Evolutionary conservation across 768 basidiomycete genomes (phyloP).

Genomic region (Termitomyces eurrhizus): DNA sequence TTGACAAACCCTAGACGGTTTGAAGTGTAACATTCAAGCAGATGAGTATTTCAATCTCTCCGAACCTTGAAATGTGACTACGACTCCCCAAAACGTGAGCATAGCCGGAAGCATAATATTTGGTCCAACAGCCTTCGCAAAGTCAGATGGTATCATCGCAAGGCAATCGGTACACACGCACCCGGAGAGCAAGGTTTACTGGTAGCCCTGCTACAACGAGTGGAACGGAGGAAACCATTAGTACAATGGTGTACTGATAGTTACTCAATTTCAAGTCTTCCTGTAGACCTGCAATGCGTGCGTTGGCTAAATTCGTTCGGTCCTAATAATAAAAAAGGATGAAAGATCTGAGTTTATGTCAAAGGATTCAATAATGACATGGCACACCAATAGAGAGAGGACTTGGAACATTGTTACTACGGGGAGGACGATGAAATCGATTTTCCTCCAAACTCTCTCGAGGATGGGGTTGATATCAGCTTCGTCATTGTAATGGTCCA

Average conservation of each 20-base stretch:
- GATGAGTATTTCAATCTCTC: not conserved
- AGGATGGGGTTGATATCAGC: not conserved
- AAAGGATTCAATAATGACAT: conserved; percentile 36
- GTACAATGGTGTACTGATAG: conserved; percentile 44
- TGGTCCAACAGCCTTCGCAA: conserved; percentile 14
- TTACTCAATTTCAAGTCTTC: conserved; percentile 46
- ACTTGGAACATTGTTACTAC: conserved; percentile 30
- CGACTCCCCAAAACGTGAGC: conserved; percentile 61
- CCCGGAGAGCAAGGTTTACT: conserved; percentile 55
- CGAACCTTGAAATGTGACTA: conserved; percentile 55
- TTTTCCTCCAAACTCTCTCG: conserved; percentile 23
- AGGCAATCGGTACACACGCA: conserved; percentile 5
- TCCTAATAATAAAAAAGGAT: not conserved
- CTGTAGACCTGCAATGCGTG: conserved; percentile 57
- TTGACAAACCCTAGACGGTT: conserved; percentile 38
- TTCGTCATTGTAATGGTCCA: not conserved
- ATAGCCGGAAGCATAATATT: conserved; percentile 38
- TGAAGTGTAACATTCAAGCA: not conserved
- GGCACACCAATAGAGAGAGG: conserved; percentile 30
- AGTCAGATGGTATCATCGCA: not conserved
- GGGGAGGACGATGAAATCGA: conserved; percentile 32
- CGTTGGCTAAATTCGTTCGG: conserved; percentile 24
- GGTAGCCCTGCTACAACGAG: conserved; percentile 59
- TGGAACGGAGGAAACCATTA: conserved; percentile 47
- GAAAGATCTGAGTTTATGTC: conserved; percentile 23